Percentiles rank a stretch among this genome's conserved stretches.
These are phyloP conservation scores for Phyllosticta citriasiana DNA, from an alignment of 2,329 filamentous ascomycete species.

Conservation along the genomic window DNA sequence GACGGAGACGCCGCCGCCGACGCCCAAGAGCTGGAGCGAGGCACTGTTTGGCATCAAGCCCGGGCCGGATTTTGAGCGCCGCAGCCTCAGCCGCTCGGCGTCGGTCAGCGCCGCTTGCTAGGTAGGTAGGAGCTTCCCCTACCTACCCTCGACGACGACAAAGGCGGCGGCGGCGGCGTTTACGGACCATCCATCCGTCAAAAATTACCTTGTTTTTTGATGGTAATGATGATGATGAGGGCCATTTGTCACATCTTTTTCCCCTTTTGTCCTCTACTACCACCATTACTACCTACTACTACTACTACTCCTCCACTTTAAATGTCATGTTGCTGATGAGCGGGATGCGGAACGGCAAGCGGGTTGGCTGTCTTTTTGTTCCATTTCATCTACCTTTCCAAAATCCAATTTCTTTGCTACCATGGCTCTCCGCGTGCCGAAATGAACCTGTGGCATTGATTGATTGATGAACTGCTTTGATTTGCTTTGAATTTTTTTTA, in stretches of 20 bases:
- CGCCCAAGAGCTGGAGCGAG: conserved; percentile 9
- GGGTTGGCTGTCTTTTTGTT: neutral
- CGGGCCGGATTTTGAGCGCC: conserved; percentile 5
- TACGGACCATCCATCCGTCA: neutral
- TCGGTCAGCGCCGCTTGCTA: neutral
- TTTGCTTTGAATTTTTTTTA: too few relatives aligned
- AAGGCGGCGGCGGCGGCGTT: neutral
- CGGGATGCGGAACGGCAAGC: neutral
- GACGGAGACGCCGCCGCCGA: conserved; percentile 5
- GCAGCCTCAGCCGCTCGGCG: conserved; percentile 6
- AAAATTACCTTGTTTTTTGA: too few relatives aligned
- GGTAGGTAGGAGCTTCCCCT: neutral
- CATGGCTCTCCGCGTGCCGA: neutral
- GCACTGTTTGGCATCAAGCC: conserved; percentile 10
- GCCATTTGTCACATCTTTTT: neutral
- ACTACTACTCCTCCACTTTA: neutral
- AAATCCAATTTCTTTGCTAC: neutral
- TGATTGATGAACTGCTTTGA: too few relatives aligned
- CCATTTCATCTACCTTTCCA: neutral
- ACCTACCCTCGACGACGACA: too few relatives aligned
- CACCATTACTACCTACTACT: neutral
- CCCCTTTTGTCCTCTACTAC: neutral
- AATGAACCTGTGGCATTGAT: too few relatives aligned
- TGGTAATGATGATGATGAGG: neutral
- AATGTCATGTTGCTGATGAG: neutral